Conservation (phyloP, 2,329 filamentous ascomycete genomes). For the Aaosphaeria arxii region DNA sequence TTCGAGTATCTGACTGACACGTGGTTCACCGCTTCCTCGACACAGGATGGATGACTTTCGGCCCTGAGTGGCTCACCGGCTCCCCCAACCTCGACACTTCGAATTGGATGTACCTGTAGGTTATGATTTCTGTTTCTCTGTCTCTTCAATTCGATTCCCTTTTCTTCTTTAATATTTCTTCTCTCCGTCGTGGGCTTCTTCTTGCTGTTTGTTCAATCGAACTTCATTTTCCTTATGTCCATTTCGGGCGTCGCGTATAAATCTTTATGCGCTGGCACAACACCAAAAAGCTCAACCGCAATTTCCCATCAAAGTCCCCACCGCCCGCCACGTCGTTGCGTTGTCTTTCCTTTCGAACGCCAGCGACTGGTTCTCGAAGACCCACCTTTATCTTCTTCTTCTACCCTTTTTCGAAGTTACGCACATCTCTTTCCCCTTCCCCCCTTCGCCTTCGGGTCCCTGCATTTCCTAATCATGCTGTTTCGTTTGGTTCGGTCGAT, state of each 20-base stretch:
- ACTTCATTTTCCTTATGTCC: background rate
- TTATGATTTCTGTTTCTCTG: constrained; percentile 3
- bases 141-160: background rate
- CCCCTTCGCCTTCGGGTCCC: no score
- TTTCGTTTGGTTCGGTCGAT: no score
- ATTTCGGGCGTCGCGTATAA: background rate
- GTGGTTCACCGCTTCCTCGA: constrained; percentile 27
- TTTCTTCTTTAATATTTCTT: background rate
- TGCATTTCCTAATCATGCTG: no score
- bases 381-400: no score
- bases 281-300: no score
- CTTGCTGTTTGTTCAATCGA: background rate
- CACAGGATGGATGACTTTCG: constrained; percentile 61
- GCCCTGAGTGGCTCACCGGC: constrained; percentile 62
- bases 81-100: constrained; percentile 56
- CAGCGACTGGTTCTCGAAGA: no score
- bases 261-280: no score
- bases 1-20: constrained; percentile 32
- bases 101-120: constrained; percentile 58
- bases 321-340: no score
- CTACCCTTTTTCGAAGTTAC: no score
- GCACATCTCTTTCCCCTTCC: no score
- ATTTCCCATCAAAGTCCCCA: no score
- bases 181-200: background rate
- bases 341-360: no score